These are phyloP conservation scores for Thozetella sp. DNA, from an alignment of 495 filamentous ascomycete genomes.

Conservation along the genomic window DNA sequence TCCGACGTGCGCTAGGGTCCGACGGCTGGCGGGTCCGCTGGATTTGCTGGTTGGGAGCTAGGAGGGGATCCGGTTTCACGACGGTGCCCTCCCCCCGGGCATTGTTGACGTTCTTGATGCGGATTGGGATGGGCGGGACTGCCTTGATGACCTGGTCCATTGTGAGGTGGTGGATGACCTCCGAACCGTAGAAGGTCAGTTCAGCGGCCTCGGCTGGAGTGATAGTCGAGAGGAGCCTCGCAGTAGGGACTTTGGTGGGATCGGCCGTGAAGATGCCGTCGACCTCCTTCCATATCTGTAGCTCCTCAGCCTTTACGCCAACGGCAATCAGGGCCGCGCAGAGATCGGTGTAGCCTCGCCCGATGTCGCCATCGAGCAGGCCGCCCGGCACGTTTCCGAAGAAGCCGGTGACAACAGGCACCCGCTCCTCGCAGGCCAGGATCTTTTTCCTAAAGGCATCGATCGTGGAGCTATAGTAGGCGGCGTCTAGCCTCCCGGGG, in stretches of 20 bases:
- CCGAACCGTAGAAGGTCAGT: conserved; percentile 89
- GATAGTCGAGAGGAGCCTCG: conserved; percentile 72
- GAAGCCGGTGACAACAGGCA: conserved; percentile 83
- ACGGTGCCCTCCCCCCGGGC: conserved; percentile 84
- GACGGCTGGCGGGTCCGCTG: conserved; percentile 37
- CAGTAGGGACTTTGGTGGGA: conserved; percentile 85
- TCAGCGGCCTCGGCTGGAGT: conserved; percentile 89
- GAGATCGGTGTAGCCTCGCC: conserved; percentile 87
- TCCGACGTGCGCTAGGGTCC: conserved; percentile 42
- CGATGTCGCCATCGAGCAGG: conserved; percentile 73
- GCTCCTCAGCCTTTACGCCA: conserved; percentile 72
- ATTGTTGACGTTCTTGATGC: conserved; percentile 99
- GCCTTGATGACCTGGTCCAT: conserved; percentile 98
- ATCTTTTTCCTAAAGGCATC: conserved; percentile 67
- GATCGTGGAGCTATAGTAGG: conserved; percentile 79
- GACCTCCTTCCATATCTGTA: conserved; percentile 94
- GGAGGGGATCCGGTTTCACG: conserved; percentile 64
- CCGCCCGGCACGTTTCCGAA: conserved; percentile 86
- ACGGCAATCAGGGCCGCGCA: conserved; percentile 84
- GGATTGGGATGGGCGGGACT: conserved; percentile 79
- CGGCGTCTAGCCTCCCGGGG: conserved; percentile 64
- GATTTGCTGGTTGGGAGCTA: conserved; percentile 45
- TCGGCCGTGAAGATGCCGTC: conserved; percentile 91
- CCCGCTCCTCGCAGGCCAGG: conserved; percentile 63
- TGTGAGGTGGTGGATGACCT: conserved; percentile 96